These are phyloP conservation scores for Lithospermum erythrorhizon DNA, from an alignment of 257 asterid species.

Conservation along the genomic window DNA sequence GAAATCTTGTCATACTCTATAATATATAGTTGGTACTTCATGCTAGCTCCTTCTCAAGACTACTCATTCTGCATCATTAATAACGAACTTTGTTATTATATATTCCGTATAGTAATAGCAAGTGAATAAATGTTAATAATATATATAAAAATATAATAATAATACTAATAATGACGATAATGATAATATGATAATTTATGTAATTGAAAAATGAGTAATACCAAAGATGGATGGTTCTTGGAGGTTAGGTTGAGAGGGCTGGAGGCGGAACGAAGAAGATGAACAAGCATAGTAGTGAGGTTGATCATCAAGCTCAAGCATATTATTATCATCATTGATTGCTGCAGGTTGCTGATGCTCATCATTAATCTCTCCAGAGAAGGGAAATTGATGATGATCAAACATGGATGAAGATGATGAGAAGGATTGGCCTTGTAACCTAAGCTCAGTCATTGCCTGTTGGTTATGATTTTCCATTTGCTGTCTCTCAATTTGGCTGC, in stretches of 20 bases:
- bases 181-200: no score
- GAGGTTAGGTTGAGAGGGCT: constrained; percentile 60
- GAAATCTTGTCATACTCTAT: no score
- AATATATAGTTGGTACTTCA: no score
- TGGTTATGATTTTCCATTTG: constrained; percentile 26
- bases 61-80: no score
- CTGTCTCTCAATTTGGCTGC: constrained; percentile 36
- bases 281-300: constrained; percentile 19
- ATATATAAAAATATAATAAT: no score
- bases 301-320: constrained; percentile 30
- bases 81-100: no score
- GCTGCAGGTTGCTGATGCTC: constrained; percentile 15
- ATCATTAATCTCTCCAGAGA: constrained; percentile 25
- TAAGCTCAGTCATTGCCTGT: constrained; percentile 41
- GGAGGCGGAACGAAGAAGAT: constrained; percentile 33
- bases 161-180: no score
- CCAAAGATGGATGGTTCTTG: constrained; percentile 20
- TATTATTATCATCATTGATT: constrained; percentile 4
- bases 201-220: not conserved
- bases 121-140: no score
- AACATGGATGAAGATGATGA: constrained; percentile 23
- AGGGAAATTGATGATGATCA: constrained; percentile 45
- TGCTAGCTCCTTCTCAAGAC: no score
- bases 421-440: constrained; percentile 31
- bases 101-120: no score